phyloP scores from a whole-genome alignment of 2,329 filamentous ascomycete genomes.

The Penicillium sp. region DNA sequence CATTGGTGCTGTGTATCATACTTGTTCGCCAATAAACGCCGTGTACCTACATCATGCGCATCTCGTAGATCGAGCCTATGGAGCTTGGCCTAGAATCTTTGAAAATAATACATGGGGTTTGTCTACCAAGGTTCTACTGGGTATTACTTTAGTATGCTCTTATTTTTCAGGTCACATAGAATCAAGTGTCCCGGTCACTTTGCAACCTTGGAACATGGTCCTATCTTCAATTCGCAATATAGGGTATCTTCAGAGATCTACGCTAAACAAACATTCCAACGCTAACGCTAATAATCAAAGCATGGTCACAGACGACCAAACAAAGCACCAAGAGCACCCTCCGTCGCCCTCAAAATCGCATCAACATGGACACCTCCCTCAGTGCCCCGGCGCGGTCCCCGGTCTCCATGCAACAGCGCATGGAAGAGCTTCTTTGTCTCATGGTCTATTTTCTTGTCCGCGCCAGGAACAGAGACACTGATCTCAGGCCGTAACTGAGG shows the following conservation, averaged over 20 bases:
- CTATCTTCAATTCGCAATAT: background rate
- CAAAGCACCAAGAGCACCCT: conserved; percentile 37
- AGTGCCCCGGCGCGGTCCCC: conserved; percentile 6
- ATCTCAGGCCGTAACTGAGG: conserved; percentile 40
- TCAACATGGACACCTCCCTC: conserved; percentile 26
- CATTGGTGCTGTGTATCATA: background rate
- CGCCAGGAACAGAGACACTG: conserved; percentile 29
- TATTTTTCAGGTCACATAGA: too few relatives aligned
- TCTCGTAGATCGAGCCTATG: background rate
- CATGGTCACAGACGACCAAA: conserved; percentile 24
- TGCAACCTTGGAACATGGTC: background rate
- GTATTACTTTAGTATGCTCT: too few relatives aligned
- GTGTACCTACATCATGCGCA: background rate
- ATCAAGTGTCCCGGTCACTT: too few relatives aligned
- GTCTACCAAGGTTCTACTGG: too few relatives aligned
- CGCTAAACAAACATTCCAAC: background rate
- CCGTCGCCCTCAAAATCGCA: conserved; percentile 37
- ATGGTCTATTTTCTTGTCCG: conserved; percentile 34
- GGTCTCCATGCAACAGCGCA: conserved; percentile 31
- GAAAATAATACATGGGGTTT: too few relatives aligned
- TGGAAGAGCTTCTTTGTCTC: conserved; percentile 43
- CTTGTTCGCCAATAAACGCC: background rate
- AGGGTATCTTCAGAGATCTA: conserved; percentile 6
- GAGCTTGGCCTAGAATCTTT: too few relatives aligned
- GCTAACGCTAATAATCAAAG: background rate